These are phyloP conservation scores for Borealophlyctis nickersoniae DNA, from an alignment of 192 early-diverging fungal species.

Conservation along the genomic window DNA sequence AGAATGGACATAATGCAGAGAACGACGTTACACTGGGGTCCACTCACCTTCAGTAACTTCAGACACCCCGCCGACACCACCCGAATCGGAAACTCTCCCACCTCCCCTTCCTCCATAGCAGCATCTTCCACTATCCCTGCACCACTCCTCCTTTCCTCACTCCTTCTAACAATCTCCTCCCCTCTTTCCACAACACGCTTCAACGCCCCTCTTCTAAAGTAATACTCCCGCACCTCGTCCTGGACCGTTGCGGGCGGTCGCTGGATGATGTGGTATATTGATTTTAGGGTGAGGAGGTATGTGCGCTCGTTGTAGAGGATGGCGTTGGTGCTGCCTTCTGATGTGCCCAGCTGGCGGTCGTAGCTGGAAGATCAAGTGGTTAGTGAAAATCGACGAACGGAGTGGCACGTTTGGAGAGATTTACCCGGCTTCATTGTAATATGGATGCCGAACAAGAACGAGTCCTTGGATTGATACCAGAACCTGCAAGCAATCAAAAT, in stretches of 20 bases:
- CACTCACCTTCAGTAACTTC: conserved; percentile 26
- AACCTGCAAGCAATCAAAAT: conserved; percentile 53
- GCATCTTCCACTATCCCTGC: neutral
- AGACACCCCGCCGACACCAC: conserved; percentile 13
- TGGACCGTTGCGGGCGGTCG: conserved; percentile 27
- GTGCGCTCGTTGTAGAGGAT: conserved; percentile 60
- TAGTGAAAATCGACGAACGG: neutral
- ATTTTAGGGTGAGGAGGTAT: conserved; percentile 45
- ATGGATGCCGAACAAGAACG: conserved; percentile 50
- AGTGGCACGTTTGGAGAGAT: neutral
- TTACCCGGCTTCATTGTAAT: conserved; percentile 57
- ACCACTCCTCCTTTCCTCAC: neutral
- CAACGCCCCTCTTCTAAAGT: conserved; percentile 10
- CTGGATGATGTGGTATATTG: conserved; percentile 31
- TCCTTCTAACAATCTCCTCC: conserved; percentile 13
- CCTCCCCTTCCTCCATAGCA: conserved; percentile 4
- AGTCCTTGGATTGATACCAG: conserved; percentile 58
- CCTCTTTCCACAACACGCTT: conserved; percentile 13
- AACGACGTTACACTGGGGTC: conserved; percentile 2
- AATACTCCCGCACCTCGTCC: conserved; percentile 29
- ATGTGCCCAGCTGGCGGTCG: conserved; percentile 50
- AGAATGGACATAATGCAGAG: no score
- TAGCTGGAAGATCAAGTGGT: conserved; percentile 14
- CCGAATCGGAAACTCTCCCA: conserved; percentile 26
- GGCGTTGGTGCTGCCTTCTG: conserved; percentile 45